Base-by-base conservation (phyloP, 192 early-diverging fungal species). In the Podila minutissima region DNA sequence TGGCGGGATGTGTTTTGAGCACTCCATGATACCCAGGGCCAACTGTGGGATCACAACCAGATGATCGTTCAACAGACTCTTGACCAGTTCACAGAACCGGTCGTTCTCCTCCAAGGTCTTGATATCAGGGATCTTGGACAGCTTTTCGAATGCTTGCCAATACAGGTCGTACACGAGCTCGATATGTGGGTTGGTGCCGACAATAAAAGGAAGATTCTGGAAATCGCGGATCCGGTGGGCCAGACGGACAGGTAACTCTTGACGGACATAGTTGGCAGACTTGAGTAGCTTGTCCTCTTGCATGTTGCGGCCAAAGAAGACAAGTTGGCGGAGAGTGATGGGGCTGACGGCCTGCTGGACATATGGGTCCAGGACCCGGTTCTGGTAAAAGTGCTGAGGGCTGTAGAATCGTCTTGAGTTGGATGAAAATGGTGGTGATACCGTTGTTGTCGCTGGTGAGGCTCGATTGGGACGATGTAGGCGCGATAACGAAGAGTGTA, bases 201-300 rank as follows among this genome's bases (percentile, higher is more conserved):
- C 94, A 35, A 97, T 93, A 67, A 95, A 99, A 5, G 97, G 96
- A 15, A 99, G 86, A 53, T 91, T 91, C 82, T 99, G 97, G 74
- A 97, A 96, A 75, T 93, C 93, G 58, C 94, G 89, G 82, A 99
- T 97, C 8, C 97, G 89, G 83, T 97, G 95, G 24, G 97, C 95
- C 29, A 99, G 82, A 48, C 97, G 88, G 0, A 97, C 89, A 1
- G 97, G 93, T 29, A 99, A 85, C 82, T 99, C 97, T 51, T 89
- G 84, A 24, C 95, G 87, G 51, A 97, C 92, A 88, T 97, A 97
- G 84, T 99, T 99, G 20, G 95, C 94, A 41, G 92, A 93, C 37
- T 92, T 88, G 5, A 97, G 58, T 11, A 99, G 88, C 69, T 95
- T 93, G 26, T 95, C 94, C 32, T 89, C 88, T 11, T 92, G 95